Conservation (phyloP, 2,329 filamentous ascomycete genomes). For the Nemania sp. region DNA sequence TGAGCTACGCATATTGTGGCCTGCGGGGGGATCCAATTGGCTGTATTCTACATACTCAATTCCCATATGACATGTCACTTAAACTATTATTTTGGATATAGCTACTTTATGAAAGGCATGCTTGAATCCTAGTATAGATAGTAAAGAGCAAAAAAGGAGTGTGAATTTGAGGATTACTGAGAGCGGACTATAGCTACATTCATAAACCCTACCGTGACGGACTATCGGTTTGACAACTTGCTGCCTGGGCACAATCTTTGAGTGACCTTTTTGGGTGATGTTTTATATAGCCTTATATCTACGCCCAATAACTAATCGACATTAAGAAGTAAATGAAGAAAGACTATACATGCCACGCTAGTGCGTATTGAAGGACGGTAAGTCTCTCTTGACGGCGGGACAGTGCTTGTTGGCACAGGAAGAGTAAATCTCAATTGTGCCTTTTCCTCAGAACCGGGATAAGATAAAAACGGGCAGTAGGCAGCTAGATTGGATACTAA, state of each 20-base stretch:
- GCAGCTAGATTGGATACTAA: neutral
- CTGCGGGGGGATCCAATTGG: neutral
- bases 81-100: too few relatives aligned
- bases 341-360: neutral
- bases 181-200: neutral
- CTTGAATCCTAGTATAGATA: neutral
- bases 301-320: too few relatives aligned
- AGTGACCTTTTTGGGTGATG: too few relatives aligned
- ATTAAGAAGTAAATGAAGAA: neutral
- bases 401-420: neutral
- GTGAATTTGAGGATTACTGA: too few relatives aligned
- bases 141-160: too few relatives aligned
- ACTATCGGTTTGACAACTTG: too few relatives aligned
- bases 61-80: too few relatives aligned
- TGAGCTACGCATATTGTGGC: neutral
- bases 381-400: neutral
- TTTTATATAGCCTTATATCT: too few relatives aligned
- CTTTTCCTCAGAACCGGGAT: neutral
- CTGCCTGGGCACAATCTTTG: too few relatives aligned
- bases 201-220: neutral
- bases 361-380: neutral
- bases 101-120: too few relatives aligned
- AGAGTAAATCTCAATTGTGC: neutral
- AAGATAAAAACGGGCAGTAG: neutral
- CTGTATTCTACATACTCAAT: too few relatives aligned